Conservation (phyloP, 257 asterid species). For the Solanum okadae region DNA sequence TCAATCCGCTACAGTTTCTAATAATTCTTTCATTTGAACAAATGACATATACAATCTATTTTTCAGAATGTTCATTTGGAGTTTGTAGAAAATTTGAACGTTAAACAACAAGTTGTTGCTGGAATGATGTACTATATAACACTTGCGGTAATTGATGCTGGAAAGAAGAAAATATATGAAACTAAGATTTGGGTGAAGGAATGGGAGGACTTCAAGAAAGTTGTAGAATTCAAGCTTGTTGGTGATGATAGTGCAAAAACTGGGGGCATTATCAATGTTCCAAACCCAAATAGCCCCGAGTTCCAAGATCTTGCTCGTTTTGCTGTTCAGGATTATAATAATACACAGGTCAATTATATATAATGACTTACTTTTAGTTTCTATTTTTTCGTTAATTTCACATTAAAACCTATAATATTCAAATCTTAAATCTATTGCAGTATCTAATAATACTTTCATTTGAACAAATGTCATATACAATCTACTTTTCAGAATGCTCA, state of each 20-base stretch:
- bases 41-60: too few relatives aligned
- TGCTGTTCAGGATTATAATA: background rate
- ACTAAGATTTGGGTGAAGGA: conserved; percentile 1
- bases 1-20: too few relatives aligned
- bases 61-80: background rate
- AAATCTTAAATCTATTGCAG: too few relatives aligned
- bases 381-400: too few relatives aligned
- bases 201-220: conserved; percentile 3
- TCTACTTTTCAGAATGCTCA: too few relatives aligned
- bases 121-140: background rate
- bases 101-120: background rate
- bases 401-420: too few relatives aligned
- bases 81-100: background rate
- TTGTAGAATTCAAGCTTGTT: background rate
- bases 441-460: too few relatives aligned
- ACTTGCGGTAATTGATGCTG: background rate
- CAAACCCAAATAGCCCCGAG: background rate
- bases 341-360: background rate
- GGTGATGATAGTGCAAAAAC: background rate
- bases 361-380: too few relatives aligned
- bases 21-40: too few relatives aligned
- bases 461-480: too few relatives aligned
- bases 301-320: conserved; percentile 3
- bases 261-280: background rate
- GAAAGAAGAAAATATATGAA: conserved; percentile 1